Evolutionary conservation across 805 yeast species (phyloP), one percentile per base, ranked within the genome.

Genomic region (Pichia pseudocactophila): DNA sequence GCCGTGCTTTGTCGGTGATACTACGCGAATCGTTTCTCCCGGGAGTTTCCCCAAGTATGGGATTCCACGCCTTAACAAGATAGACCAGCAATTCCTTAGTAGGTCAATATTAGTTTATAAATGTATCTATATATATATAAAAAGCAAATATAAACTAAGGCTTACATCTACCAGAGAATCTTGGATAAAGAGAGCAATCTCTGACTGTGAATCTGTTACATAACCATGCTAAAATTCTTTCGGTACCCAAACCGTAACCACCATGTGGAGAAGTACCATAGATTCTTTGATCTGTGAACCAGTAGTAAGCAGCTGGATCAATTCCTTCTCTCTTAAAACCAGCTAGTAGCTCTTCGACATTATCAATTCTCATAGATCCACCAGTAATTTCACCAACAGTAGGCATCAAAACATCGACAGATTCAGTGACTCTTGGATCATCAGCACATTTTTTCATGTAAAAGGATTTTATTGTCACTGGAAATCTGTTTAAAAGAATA

Each of bases 251-350:
- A 58, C 99, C 99, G 69, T 92, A 92, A 53, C 99, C 99, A 65
- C 99, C 99, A 62, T 92, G 98, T 33, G 97, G 97, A 68, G 86
- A 84, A 11, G 97, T 82, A 64, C 99, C 99, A 68, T 92, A 92
- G 68, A 83, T 82, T 68, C 98, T 80, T 69, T 83, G 90, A 62
- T 92, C 98, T 45, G 78, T 77, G 68, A 85, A 94, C 97, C 97
- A 92, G 74, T 90, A 89, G 76, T 92, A 92, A 28, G 90, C 72
- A 18, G 70, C 77, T 43, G 86, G 73, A 61, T 79, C 80, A 57
- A 92, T 85, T 44, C 80, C 80, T 70, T 92, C 99, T 69, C 97
- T 85, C 68, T 81, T 80, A 74, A 90, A 83, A 40, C 96, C 97
- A 37, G 78, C 95, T 55, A 83, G 62, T 55, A 92, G 73, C 65